A percentile compares a stretch with the other conserved stretches of the same genome.
phyloP scores from a whole-genome alignment of 805 yeast species.

The Candida oleophila region DNA sequence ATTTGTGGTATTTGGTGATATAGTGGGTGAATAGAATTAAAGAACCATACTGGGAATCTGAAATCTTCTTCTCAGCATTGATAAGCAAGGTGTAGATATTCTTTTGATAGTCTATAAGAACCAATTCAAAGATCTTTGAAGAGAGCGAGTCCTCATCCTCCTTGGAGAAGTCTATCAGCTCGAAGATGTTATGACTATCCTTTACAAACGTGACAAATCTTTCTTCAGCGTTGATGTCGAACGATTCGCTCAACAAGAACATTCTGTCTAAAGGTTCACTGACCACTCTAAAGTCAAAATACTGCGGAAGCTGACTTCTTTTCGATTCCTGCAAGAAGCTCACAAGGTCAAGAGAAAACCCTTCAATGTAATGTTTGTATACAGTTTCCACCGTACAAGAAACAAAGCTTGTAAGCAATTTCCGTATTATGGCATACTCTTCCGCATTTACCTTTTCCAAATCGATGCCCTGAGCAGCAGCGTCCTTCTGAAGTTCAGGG shows the following conservation, averaged over 20 bases:
- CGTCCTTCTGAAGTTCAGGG: slow-evolving; percentile 43
- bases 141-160: slow-evolving; percentile 23
- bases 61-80: slow-evolving; percentile 24
- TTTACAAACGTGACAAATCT: slow-evolving; percentile 35
- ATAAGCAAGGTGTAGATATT: slow-evolving; percentile 26
- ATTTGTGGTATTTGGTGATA: slow-evolving; percentile 13
- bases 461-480: slow-evolving; percentile 4
- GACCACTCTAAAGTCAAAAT: slow-evolving; percentile 8
- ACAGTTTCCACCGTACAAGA: slow-evolving; percentile 50
- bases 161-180: slow-evolving; percentile 18
- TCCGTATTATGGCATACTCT: slow-evolving; percentile 46
- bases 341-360: slow-evolving; percentile 24
- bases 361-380: slow-evolving; percentile 14
- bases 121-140: slow-evolving; percentile 39
- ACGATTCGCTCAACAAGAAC: slow-evolving; percentile 51
- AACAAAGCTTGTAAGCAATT: slow-evolving; percentile 60
- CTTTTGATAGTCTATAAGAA: slow-evolving; percentile 43
- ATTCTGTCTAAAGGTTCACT: slow-evolving; percentile 22
- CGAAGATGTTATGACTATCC: slow-evolving; percentile 44
- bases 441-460: slow-evolving; percentile 22
- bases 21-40: slow-evolving; percentile 18
- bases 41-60: slow-evolving; percentile 31
- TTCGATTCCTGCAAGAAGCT: slow-evolving; percentile 17
- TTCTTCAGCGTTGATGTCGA: slow-evolving; percentile 59
- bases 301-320: slow-evolving; percentile 2